A percentile compares a stretch with the other conserved stretches of the same genome.
phyloP scores from a whole-genome alignment of 202 grass and related monocot genomes.

The Brachypodium distachyon region DNA sequence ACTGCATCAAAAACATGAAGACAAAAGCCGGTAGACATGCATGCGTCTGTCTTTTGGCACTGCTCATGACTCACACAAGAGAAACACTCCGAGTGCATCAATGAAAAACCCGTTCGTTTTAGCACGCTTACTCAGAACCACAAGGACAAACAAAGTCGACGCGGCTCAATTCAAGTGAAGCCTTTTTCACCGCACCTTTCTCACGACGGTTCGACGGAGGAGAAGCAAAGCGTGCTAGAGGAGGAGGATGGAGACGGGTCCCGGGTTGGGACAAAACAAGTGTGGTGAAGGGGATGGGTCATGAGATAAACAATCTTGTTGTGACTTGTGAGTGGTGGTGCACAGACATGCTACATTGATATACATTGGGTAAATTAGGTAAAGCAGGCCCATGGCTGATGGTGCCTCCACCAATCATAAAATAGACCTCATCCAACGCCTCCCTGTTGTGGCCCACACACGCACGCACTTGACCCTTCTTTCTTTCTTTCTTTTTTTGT shows the following conservation, averaged over 20 bases:
- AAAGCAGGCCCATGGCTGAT: slow-evolving; percentile 20
- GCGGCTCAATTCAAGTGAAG: background rate
- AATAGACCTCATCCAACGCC: slow-evolving; percentile 47
- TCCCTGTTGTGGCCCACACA: background rate
- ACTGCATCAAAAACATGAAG: slow-evolving; percentile 10
- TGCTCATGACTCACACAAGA: background rate
- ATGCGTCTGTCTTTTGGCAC: background rate
- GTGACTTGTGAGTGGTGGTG: slow-evolving; percentile 25
- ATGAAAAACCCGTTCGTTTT: background rate
- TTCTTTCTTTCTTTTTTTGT: no score
- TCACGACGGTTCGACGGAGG: background rate
- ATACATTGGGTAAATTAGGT: slow-evolving; percentile 16
- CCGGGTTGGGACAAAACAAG: background rate
- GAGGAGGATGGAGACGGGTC: background rate
- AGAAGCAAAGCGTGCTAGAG: slow-evolving; percentile 9
- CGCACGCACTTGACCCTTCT: background rate
- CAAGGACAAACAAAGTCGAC: slow-evolving; percentile 3
- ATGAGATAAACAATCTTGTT: slow-evolving; percentile 22
- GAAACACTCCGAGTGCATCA: no score
- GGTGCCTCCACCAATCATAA: slow-evolving; percentile 55
- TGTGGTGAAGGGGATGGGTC: slow-evolving; percentile 14
- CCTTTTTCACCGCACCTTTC: slow-evolving; percentile 9
- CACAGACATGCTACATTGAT: background rate
- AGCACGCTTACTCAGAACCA: background rate
- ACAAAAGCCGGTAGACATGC: background rate